Evolutionary conservation across 345 rosid species (phyloP).

Genomic region (Diplotaxis tenuifolia): DNA sequence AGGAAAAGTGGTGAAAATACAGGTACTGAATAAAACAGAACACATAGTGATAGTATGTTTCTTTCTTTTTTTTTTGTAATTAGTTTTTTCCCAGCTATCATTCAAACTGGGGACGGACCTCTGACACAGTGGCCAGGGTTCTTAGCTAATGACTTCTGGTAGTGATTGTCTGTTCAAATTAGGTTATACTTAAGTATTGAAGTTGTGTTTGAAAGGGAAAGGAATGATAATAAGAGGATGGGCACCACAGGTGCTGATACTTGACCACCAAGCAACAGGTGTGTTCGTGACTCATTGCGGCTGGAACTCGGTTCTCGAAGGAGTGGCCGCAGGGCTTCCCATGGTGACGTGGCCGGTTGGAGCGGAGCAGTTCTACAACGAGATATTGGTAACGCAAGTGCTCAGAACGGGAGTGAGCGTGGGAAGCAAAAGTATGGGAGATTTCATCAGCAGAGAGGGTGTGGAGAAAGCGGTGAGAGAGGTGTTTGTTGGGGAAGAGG

Average conservation of each 20-base stretch:
- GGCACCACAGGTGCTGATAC: conserved; percentile 50
- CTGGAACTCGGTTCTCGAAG: conserved; percentile 52
- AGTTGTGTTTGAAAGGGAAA: conserved; percentile 16
- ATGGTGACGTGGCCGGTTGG: conserved; percentile 52
- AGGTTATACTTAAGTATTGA: background rate
- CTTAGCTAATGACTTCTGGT: too few relatives aligned
- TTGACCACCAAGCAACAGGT: conserved; percentile 47
- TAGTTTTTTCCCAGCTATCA: too few relatives aligned
- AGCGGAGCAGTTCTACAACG: conserved; percentile 52
- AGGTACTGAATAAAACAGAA: background rate
- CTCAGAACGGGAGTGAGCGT: conserved; percentile 38
- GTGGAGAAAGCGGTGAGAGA: conserved; percentile 33
- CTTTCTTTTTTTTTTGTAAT: too few relatives aligned
- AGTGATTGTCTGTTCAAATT: background rate
- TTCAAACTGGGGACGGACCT: too few relatives aligned
- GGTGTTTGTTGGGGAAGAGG: conserved; percentile 45
- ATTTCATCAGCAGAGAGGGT: conserved; percentile 27
- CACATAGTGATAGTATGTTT: too few relatives aligned
- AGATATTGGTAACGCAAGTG: conserved; percentile 40
- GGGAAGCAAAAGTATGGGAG: conserved; percentile 35
- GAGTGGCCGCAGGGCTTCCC: conserved; percentile 43
- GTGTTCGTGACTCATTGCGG: conserved; percentile 57
- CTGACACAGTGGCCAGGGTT: too few relatives aligned
- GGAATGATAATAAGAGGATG: conserved; percentile 45
- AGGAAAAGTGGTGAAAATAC: conserved; percentile 8